These are phyloP conservation scores for Sporothrix pseudoabietina DNA, from an alignment of 2,329 filamentous ascomycete species.

Conservation along the genomic window DNA sequence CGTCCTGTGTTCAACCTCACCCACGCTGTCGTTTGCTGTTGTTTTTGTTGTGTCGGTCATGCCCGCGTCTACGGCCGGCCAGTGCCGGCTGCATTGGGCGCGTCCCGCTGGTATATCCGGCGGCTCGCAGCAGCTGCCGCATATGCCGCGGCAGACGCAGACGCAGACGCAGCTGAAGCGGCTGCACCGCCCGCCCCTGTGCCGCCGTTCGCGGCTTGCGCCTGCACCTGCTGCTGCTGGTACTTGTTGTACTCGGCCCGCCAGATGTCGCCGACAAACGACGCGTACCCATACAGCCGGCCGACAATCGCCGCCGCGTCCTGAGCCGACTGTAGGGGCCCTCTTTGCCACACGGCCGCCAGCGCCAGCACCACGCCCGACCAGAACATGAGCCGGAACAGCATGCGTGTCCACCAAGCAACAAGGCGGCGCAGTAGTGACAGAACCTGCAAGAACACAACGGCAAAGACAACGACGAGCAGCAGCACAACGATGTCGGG, in stretches of 20 bases:
- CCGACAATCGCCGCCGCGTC: constrained; percentile 55
- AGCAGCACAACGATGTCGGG: constrained; percentile 50
- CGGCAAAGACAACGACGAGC: constrained; percentile 56
- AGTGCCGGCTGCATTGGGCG: neutral
- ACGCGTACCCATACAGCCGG: constrained; percentile 51
- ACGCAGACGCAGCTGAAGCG: neutral
- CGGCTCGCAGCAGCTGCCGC: neutral
- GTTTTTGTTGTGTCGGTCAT: neutral
- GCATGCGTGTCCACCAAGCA: constrained; percentile 74
- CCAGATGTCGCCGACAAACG: constrained; percentile 58
- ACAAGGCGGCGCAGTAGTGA: constrained; percentile 71
- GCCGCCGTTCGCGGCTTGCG: constrained; percentile 31
- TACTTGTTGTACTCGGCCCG: constrained; percentile 60
- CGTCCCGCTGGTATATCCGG: constrained; percentile 21
- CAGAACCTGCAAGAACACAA: constrained; percentile 66
- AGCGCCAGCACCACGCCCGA: constrained; percentile 56
- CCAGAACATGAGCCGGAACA: constrained; percentile 66
- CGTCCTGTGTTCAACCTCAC: neutral
- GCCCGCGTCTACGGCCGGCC: neutral
- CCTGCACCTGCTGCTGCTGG: constrained; percentile 51
- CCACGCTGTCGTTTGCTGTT: neutral
- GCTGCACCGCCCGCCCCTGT: constrained; percentile 13
- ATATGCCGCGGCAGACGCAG: neutral
- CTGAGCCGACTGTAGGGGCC: constrained; percentile 63
- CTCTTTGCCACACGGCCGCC: constrained; percentile 64